Evolutionary conservation across 768 basidiomycete genomes (phyloP).

Genomic region (Cystofilobasidium ferigula): DNA sequence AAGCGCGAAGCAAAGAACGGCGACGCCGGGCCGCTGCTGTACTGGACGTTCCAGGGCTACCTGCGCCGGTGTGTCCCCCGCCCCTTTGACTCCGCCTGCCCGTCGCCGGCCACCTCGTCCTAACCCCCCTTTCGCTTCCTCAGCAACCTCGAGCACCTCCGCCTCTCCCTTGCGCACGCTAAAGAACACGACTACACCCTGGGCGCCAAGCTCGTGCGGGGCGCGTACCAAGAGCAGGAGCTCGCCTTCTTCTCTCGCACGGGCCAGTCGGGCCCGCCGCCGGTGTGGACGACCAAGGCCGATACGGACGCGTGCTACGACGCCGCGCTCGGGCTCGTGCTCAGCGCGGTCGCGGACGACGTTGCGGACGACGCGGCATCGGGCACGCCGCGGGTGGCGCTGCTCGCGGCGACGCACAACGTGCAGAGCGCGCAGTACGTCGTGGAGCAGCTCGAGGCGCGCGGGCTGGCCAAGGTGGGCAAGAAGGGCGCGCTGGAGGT

Average conservation of each 20-base stretch:
- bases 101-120: too few relatives aligned
- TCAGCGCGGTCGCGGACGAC: constrained; percentile 48
- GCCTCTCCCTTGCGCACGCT: constrained; percentile 57
- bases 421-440: constrained; percentile 55
- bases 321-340: constrained; percentile 48
- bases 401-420: constrained; percentile 83
- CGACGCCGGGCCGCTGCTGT: constrained; percentile 62
- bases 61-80: too few relatives aligned
- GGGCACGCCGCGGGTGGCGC: constrained; percentile 43
- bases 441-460: constrained; percentile 49
- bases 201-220: constrained; percentile 83
- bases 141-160: constrained; percentile 59
- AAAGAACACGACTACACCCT: constrained; percentile 56
- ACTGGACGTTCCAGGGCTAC: constrained; percentile 83
- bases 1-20: too few relatives aligned
- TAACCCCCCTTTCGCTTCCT: too few relatives aligned
- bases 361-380: constrained; percentile 26
- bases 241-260: constrained; percentile 50
- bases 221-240: constrained; percentile 79
- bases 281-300: constrained; percentile 57
- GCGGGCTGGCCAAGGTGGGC: constrained; percentile 46
- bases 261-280: constrained; percentile 57
- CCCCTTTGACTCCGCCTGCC: too few relatives aligned
- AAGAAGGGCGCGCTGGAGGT: constrained; percentile 40
- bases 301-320: constrained; percentile 70